phyloP scores from a whole-genome alignment of 2,329 filamentous ascomycete genomes.

The Biscogniauxia mediterranea region DNA sequence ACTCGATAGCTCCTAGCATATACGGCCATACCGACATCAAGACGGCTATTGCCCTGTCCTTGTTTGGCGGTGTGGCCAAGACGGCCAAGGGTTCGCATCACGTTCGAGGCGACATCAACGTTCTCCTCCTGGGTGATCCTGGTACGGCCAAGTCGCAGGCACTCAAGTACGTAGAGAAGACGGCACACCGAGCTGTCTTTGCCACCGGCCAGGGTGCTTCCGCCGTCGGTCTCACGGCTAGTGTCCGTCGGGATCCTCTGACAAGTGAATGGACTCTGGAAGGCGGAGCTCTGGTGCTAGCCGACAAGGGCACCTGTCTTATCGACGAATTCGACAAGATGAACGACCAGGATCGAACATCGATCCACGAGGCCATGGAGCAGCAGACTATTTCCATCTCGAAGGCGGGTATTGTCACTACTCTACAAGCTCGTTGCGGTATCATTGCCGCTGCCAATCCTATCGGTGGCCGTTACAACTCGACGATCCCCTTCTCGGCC shows the following conservation, averaged over 20 bases:
- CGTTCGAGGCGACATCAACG: slow-evolving; percentile 96
- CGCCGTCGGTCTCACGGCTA: slow-evolving; percentile 95
- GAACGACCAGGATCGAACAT: slow-evolving; percentile 98
- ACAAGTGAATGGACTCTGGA: slow-evolving; percentile 98
- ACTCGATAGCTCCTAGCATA: slow-evolving; percentile 93
- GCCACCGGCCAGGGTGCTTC: slow-evolving; percentile 96
- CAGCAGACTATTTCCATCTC: slow-evolving; percentile 99
- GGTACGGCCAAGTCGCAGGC: slow-evolving; percentile 98
- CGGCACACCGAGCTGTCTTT: slow-evolving; percentile 93
- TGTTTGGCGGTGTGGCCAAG: slow-evolving; percentile 95
- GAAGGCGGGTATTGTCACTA: slow-evolving; percentile 97
- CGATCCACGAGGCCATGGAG: slow-evolving; percentile 99
- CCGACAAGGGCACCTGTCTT: slow-evolving; percentile 89
- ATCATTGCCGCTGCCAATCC: slow-evolving; percentile 97
- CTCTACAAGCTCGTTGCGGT: slow-evolving; percentile 89
- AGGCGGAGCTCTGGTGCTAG: slow-evolving; percentile 90
- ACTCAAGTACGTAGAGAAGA: slow-evolving; percentile 97
- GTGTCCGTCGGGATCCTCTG: slow-evolving; percentile 89
- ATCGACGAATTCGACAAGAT: slow-evolving; percentile 99
- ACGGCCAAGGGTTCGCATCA: slow-evolving; percentile 83
- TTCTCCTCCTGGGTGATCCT: slow-evolving; percentile 91
- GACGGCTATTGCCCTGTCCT: slow-evolving; percentile 87
- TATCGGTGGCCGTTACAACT: slow-evolving; percentile 94
- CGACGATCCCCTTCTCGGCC: slow-evolving; percentile 89
- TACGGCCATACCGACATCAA: slow-evolving; percentile 97